phyloP scores from a whole-genome alignment of 305 asterid genomes.

The Fraxinus sp. region DNA sequence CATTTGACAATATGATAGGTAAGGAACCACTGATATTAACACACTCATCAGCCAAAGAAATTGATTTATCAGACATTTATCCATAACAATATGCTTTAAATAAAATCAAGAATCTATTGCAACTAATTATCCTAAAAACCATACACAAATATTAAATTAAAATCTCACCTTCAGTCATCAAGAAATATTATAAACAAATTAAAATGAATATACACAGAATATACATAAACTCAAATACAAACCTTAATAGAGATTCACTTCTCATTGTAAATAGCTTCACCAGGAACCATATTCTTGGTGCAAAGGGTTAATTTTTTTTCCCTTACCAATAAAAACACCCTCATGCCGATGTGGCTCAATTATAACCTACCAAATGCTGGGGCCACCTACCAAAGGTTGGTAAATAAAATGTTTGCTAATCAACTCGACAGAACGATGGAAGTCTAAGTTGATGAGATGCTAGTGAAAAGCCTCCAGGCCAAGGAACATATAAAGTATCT shows the following conservation, averaged over 20 bases:
- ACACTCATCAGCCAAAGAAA: background rate
- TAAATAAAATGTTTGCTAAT: too few species aligned
- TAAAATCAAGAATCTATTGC: background rate
- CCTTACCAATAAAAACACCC: constrained; percentile 84
- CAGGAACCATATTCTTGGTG: too few species aligned
- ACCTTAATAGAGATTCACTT: constrained; percentile 89
- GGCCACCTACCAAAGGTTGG: too few species aligned
- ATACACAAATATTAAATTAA: background rate
- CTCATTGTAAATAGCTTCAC: constrained; percentile 91
- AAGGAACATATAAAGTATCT: too few species aligned
- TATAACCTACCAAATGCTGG: constrained; percentile 39
- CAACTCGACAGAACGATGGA: too few species aligned
- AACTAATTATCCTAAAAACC: background rate
- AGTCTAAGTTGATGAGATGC: too few species aligned
- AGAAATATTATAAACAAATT: background rate
- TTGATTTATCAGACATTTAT: background rate
- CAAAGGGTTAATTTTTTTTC: constrained; percentile 82
- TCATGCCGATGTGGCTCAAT: constrained; percentile 89
- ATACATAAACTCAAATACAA: background rate
- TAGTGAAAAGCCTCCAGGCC: too few species aligned
- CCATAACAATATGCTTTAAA: background rate
- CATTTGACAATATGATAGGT: background rate
- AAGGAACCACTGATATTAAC: background rate
- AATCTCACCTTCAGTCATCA: background rate
- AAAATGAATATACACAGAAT: background rate